Conservation (phyloP, 2,329 filamentous ascomycete genomes). For the Dactylonectria estremocensis region DNA sequence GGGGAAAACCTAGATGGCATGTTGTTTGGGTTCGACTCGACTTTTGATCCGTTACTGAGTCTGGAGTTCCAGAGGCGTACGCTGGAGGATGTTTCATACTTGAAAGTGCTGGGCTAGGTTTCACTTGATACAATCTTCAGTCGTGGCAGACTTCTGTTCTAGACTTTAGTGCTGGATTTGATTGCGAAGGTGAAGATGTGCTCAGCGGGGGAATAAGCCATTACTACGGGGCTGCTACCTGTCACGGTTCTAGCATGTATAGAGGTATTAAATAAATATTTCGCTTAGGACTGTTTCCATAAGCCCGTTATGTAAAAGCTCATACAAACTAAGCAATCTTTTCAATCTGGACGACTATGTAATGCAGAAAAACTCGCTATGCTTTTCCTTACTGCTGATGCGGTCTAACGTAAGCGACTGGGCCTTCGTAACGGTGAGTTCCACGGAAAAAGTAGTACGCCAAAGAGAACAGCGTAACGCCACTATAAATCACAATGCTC, state of each 20-base stretch:
- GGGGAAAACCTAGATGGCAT: slow-evolving; percentile 7
- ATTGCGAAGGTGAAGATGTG: no score
- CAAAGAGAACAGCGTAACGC: slow-evolving; percentile 26
- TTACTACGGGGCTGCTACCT: neutral
- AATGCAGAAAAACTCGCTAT: neutral
- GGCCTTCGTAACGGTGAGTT: slow-evolving; percentile 38
- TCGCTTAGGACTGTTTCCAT: neutral
- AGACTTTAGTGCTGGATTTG: no score
- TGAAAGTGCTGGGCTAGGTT: neutral
- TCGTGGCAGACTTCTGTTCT: no score
- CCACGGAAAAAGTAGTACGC: slow-evolving; percentile 38
- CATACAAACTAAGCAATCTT: neutral
- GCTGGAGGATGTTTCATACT: neutral
- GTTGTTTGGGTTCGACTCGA: slow-evolving; percentile 5
- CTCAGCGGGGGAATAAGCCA: no score
- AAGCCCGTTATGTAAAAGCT: neutral
- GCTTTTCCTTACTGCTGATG: slow-evolving; percentile 24
- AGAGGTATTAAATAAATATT: neutral
- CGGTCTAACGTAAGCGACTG: slow-evolving; percentile 37
- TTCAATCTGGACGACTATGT: neutral
- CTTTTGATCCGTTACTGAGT: neutral
- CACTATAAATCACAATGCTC: slow-evolving; percentile 39
- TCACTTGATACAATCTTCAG: neutral
- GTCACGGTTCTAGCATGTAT: neutral
- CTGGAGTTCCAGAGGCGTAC: neutral